phyloP scores from a whole-genome alignment of 768 basidiomycete species.

The Lepiota venenata region DNA sequence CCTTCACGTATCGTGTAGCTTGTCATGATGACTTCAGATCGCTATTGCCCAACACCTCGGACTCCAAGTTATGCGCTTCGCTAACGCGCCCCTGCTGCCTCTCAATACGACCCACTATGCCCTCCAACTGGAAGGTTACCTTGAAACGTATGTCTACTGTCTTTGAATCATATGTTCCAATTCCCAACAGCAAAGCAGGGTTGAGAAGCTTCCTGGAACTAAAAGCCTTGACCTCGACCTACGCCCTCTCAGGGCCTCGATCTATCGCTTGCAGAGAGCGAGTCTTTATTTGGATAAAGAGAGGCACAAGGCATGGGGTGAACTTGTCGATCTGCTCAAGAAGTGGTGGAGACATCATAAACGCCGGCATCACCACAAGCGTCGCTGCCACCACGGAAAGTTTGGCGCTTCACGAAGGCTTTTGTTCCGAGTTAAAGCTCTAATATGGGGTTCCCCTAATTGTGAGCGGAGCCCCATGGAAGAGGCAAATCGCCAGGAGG shows the following conservation, averaged over 20 bases:
- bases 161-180: not conserved
- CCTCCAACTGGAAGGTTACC: constrained; percentile 53
- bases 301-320: constrained; percentile 46
- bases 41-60: constrained; percentile 67
- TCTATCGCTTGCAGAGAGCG: constrained; percentile 41
- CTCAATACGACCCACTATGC: constrained; percentile 75
- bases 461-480: not conserved
- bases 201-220: constrained; percentile 38
- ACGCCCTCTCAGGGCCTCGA: constrained; percentile 38
- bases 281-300: constrained; percentile 56
- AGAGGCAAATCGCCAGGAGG: constrained; percentile 67
- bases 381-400: not conserved
- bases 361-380: not conserved
- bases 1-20: not conserved
- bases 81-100: constrained; percentile 60
- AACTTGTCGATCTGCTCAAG: constrained; percentile 40
- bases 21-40: constrained; percentile 32
- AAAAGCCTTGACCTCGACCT: constrained; percentile 29
- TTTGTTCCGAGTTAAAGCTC: not conserved
- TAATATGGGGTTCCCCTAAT: no score
- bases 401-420: not conserved
- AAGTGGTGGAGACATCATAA: constrained; percentile 24
- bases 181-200: constrained; percentile 26
- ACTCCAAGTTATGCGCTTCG: constrained; percentile 53
- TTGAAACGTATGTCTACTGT: constrained; percentile 41